Evolutionary conservation across 2,329 filamentous ascomycete genomes (phyloP).

Genomic region (Exophiala aquamarina): DNA sequence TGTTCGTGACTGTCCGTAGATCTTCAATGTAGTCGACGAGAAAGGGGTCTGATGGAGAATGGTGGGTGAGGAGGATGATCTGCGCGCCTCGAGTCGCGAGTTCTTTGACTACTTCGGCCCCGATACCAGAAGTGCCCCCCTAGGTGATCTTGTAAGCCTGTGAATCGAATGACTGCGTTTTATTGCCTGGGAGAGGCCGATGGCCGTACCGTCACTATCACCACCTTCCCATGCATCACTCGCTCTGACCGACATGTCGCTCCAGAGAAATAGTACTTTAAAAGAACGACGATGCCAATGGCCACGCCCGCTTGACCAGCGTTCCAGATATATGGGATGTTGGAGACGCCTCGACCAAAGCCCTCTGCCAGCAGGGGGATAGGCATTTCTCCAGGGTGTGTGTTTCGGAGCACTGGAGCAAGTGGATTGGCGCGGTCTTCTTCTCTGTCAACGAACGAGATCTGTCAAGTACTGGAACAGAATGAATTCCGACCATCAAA

Average conservation of each 20-base stretch:
- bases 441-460: too few relatives aligned
- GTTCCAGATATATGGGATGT: constrained; percentile 55
- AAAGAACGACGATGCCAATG: constrained; percentile 51
- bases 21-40: constrained; percentile 91
- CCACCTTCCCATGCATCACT: constrained; percentile 87
- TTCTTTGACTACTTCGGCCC: constrained; percentile 70
- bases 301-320: constrained; percentile 55
- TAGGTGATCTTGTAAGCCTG: constrained; percentile 31
- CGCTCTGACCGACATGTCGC: constrained; percentile 72
- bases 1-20: constrained; percentile 71
- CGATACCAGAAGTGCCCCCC: constrained; percentile 91
- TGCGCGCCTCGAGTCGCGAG: constrained; percentile 84
- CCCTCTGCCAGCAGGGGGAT: constrained; percentile 59
- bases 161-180: too few relatives aligned
- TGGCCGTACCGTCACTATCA: constrained; percentile 75
- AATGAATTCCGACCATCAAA: too few relatives aligned
- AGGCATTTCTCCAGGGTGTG: constrained; percentile 55
- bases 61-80: constrained; percentile 82
- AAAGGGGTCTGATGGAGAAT: constrained; percentile 79
- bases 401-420: background rate
- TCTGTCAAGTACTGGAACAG: too few relatives aligned
- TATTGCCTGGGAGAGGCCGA: background rate
- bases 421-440: too few relatives aligned
- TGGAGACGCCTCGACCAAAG: constrained; percentile 53
- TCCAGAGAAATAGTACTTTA: constrained; percentile 79